A percentile compares a stretch with the other conserved stretches of the same genome.
Evolutionary conservation across 768 basidiomycete genomes (phyloP).

Genomic region (Serpula lacrymans): DNA sequence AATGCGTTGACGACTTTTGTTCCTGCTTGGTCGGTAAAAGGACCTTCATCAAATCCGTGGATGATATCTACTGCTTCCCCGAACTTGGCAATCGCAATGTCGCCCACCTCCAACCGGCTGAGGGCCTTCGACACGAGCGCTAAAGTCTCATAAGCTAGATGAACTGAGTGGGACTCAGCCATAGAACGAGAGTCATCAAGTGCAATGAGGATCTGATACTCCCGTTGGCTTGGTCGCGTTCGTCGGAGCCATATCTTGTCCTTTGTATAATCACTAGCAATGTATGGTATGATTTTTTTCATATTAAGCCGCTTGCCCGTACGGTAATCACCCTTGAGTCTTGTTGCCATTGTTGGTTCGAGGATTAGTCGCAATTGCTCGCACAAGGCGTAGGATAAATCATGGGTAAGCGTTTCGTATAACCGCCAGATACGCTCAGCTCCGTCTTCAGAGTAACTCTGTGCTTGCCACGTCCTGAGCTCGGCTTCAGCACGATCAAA

Average conservation of each 20-base stretch:
- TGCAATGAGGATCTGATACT: conserved; percentile 93
- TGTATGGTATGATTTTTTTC: conserved; percentile 98
- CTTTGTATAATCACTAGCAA: conserved; percentile 98
- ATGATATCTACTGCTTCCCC: conserved; percentile 85
- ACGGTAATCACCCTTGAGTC: conserved; percentile 94
- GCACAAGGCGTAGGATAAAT: conserved; percentile 88
- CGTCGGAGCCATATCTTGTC: conserved; percentile 99
- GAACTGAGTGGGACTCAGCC: conserved; percentile 88
- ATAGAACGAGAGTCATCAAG: conserved; percentile 97
- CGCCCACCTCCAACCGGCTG: conserved; percentile 91
- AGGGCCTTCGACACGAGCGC: conserved; percentile 90
- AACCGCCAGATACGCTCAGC: conserved; percentile 85
- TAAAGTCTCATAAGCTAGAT: conserved; percentile 92
- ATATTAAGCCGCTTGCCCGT: conserved; percentile 97
- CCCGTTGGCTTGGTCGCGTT: conserved; percentile 88
- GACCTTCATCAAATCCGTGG: conserved; percentile 80
- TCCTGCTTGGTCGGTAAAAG: conserved; percentile 79
- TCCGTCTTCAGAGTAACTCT: conserved; percentile 45
- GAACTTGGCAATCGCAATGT: conserved; percentile 87
- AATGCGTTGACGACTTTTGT: conserved; percentile 80
- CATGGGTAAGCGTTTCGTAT: conserved; percentile 87
- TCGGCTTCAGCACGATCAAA: conserved; percentile 42
- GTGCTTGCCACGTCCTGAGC: conserved; percentile 58
- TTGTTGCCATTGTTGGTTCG: conserved; percentile 90
- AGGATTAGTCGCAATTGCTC: conserved; percentile 96